phyloP scores from a whole-genome alignment of 192 early-diverging fungal genomes.

The Rhizoclosmatium globosum region DNA sequence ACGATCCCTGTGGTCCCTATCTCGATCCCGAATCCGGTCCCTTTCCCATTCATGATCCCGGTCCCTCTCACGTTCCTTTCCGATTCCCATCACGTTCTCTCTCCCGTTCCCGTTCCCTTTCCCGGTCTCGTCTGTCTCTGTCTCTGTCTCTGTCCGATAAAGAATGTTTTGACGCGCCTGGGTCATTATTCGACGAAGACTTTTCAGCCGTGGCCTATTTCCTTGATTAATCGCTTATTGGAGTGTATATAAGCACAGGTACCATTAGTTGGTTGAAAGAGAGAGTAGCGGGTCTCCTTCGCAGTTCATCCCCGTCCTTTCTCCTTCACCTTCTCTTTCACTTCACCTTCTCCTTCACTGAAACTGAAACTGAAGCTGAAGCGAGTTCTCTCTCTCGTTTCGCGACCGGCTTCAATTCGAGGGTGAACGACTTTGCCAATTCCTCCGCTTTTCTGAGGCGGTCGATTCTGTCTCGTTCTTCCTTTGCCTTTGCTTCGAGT shows the following conservation, averaged over 20 bases:
- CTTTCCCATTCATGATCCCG: neutral
- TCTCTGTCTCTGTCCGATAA: too few species aligned
- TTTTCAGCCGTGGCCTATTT: too few species aligned
- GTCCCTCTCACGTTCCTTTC: neutral
- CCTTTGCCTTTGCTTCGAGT: neutral
- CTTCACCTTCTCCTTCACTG: neutral
- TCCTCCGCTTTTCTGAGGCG: neutral
- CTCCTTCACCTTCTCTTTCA: neutral
- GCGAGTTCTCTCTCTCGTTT: neutral
- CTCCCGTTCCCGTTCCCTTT: neutral
- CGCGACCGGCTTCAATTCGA: neutral
- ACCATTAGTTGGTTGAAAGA: conserved; percentile 14
- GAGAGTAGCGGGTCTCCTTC: neutral
- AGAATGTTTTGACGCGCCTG: too few species aligned
- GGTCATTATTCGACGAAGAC: too few species aligned
- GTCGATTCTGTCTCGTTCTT: neutral
- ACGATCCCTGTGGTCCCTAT: neutral
- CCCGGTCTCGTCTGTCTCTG: too few species aligned
- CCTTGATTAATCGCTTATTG: too few species aligned
- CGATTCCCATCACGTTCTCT: neutral
- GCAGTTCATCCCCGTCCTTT: neutral
- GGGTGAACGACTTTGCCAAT: neutral
- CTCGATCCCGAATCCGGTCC: neutral
- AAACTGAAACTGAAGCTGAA: neutral
- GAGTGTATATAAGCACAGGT: too few species aligned